These are phyloP conservation scores for Mucor circinelloides DNA, from an alignment of 371 early-diverging fungal genomes.

Conservation along the genomic window DNA sequence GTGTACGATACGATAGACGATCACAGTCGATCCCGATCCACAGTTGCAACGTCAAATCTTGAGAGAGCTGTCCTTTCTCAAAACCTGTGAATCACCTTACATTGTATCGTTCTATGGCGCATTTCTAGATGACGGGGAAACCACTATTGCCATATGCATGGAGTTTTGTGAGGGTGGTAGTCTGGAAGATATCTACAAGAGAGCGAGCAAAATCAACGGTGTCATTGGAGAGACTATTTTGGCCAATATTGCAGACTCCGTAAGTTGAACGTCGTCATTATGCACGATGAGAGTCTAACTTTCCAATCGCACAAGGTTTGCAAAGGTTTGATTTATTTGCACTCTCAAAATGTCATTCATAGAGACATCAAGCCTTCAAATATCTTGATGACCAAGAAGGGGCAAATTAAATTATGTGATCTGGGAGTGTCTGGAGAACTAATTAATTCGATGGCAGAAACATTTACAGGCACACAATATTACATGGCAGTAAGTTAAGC, in stretches of 20 bases:
- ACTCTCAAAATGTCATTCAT: constrained; percentile 84
- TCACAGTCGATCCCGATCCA: constrained; percentile 69
- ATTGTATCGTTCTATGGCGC: constrained; percentile 95
- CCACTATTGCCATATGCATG: constrained; percentile 90
- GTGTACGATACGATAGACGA: constrained; percentile 41
- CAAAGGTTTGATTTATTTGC: constrained; percentile 76
- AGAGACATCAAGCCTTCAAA: constrained; percentile 94
- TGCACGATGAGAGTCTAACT: neutral
- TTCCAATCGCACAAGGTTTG: constrained; percentile 50
- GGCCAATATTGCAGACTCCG: constrained; percentile 79
- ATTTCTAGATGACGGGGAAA: constrained; percentile 84
- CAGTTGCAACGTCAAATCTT: constrained; percentile 80
- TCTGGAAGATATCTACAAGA: constrained; percentile 78
- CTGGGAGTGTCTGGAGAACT: constrained; percentile 93
- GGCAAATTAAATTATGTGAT: constrained; percentile 94
- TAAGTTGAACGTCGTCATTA: constrained; percentile 24
- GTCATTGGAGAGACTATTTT: constrained; percentile 79
- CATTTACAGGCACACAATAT: constrained; percentile 94
- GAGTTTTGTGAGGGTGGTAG: constrained; percentile 91
- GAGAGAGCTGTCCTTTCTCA: constrained; percentile 86
- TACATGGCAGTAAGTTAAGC: constrained; percentile 90
- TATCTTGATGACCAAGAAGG: constrained; percentile 80
- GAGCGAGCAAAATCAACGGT: constrained; percentile 60
- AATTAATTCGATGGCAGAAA: constrained; percentile 88
- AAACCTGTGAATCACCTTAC: constrained; percentile 86